These are phyloP conservation scores for Mycena belliarum DNA, from an alignment of 768 basidiomycete genomes.

Conservation along the genomic window DNA sequence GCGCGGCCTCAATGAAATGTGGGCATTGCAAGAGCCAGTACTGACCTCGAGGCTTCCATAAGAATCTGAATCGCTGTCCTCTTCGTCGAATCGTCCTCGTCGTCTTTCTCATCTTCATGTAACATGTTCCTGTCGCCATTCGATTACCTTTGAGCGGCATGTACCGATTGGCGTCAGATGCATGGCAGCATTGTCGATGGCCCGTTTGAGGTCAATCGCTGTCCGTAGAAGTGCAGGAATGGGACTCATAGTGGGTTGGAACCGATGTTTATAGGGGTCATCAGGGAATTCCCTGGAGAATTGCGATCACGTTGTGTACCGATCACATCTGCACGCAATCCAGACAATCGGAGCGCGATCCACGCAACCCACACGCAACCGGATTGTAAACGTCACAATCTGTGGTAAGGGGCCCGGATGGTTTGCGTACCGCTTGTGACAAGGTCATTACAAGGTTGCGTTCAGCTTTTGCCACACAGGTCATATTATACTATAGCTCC, in stretches of 20 bases:
- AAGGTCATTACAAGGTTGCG: too few species aligned
- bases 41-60: not conserved
- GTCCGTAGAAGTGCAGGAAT: not conserved
- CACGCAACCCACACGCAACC: too few species aligned
- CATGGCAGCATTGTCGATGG: slow-evolving; percentile 1
- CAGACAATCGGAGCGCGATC: too few species aligned
- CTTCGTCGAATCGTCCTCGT: too few species aligned
- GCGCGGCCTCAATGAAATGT: not conserved
- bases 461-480: too few species aligned
- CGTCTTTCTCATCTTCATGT: not conserved
- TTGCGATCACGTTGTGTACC: too few species aligned
- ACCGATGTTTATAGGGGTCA: not conserved
- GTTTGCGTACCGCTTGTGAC: too few species aligned
- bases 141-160: not conserved
- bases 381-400: too few species aligned
- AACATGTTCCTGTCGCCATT: slow-evolving; percentile 1
- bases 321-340: too few species aligned
- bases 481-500: too few species aligned
- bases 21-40: not conserved
- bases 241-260: not conserved
- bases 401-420: too few species aligned
- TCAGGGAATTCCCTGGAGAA: too few species aligned
- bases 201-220: slow-evolving; percentile 9
- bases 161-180: slow-evolving; percentile 9
- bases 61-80: not conserved